phyloP scores from a whole-genome alignment of 495 filamentous ascomycete species.

The Astrothelium macrocarpum region DNA sequence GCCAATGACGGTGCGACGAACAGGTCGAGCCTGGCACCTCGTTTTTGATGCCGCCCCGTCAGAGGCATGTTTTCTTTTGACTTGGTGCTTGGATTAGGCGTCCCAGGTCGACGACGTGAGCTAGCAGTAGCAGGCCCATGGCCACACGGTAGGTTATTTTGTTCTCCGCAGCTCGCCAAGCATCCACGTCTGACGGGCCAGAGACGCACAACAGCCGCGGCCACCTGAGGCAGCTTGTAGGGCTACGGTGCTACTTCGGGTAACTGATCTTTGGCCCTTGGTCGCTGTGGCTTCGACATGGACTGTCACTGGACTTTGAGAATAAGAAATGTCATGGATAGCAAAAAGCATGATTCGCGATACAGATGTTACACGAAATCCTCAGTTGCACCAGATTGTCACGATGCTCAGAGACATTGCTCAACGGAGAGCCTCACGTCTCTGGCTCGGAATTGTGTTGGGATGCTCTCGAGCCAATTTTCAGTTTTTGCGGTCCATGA shows the following conservation, averaged over 20 bases:
- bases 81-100: background rate
- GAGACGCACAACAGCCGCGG: background rate
- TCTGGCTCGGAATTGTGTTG: no score
- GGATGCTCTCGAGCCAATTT: no score
- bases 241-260: background rate
- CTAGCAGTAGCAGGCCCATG: background rate
- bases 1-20: background rate
- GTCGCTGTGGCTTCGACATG: background rate
- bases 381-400: no score
- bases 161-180: background rate
- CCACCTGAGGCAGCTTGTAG: background rate
- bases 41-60: background rate
- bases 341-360: no score
- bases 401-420: no score
- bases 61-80: background rate
- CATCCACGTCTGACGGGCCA: background rate
- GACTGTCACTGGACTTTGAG: no score
- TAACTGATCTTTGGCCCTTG: background rate
- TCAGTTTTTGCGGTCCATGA: no score
- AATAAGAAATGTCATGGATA: no score
- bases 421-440: no score
- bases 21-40: background rate
- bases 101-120: background rate
- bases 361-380: no score
- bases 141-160: slow-evolving; percentile 2